phyloP scores from a whole-genome alignment of 768 basidiomycete genomes.

The Auriscalpium orientale region DNA sequence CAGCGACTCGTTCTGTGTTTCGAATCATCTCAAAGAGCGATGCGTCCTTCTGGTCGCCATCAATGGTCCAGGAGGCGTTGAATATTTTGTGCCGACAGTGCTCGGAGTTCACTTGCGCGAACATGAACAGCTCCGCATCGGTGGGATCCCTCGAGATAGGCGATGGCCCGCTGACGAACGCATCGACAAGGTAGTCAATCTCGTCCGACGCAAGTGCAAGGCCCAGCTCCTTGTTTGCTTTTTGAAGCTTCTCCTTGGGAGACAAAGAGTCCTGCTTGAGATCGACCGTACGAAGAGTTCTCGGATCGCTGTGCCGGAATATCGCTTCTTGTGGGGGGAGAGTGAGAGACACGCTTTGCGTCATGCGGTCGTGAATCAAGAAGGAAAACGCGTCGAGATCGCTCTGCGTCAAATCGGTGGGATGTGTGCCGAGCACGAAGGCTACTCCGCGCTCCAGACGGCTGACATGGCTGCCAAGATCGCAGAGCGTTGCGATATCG shows the following conservation, averaged over 20 bases:
- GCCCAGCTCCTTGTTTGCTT: constrained; percentile 79
- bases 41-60: constrained; percentile 51
- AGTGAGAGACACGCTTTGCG: constrained; percentile 60
- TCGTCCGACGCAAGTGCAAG: constrained; percentile 87
- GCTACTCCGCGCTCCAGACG: constrained; percentile 82
- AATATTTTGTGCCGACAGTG: constrained; percentile 99
- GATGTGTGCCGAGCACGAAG: constrained; percentile 50
- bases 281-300: constrained; percentile 65
- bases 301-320: constrained; percentile 55
- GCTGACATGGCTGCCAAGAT: constrained; percentile 61
- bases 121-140: constrained; percentile 99
- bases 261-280: constrained; percentile 33
- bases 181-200: constrained; percentile 82
- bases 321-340: constrained; percentile 51
- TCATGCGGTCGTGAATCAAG: constrained; percentile 94
- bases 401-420: constrained; percentile 33
- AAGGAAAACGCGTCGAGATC: constrained; percentile 52
- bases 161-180: constrained; percentile 65
- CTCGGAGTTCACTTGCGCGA: constrained; percentile 99
- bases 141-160: constrained; percentile 81
- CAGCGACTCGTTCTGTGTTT: constrained; percentile 79
- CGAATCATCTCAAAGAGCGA: constrained; percentile 96
- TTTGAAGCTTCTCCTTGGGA: constrained; percentile 56
- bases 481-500: constrained; percentile 86
- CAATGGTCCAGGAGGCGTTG: constrained; percentile 94